These are phyloP conservation scores for Aspergillus pseudonomiae DNA, from an alignment of 2,329 filamentous ascomycete genomes.

Conservation along the genomic window DNA sequence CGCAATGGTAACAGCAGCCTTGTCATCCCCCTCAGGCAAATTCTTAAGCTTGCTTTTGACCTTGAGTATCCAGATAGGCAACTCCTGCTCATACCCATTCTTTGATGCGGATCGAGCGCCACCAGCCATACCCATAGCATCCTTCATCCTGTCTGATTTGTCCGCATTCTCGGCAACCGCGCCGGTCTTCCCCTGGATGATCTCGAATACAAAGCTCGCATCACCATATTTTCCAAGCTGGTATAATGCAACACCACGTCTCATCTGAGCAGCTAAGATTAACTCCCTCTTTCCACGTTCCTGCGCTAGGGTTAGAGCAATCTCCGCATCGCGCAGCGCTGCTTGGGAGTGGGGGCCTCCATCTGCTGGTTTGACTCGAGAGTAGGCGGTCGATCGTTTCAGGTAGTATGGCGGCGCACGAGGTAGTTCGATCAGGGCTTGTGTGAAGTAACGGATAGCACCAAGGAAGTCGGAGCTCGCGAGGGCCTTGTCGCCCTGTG, in stretches of 20 bases:
- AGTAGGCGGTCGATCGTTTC: constrained; percentile 77
- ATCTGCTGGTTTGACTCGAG: constrained; percentile 60
- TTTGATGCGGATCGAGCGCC: constrained; percentile 15
- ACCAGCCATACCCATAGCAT: constrained; percentile 31
- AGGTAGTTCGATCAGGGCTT: constrained; percentile 64
- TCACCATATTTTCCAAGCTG: constrained; percentile 73
- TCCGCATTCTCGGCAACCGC: constrained; percentile 44
- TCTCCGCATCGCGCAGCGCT: constrained; percentile 71
- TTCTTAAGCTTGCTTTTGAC: constrained; percentile 54
- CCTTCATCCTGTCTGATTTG: constrained; percentile 32
- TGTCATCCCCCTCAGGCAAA: constrained; percentile 54
- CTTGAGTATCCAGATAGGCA: constrained; percentile 64
- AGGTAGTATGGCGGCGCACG: constrained; percentile 78
- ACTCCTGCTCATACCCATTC: constrained; percentile 35
- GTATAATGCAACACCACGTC: constrained; percentile 74
- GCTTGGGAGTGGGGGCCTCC: constrained; percentile 41
- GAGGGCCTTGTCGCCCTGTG: constrained; percentile 64
- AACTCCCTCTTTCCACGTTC: constrained; percentile 73
- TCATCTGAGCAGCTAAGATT: constrained; percentile 79
- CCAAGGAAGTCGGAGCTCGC: constrained; percentile 64
- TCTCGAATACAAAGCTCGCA: constrained; percentile 69
- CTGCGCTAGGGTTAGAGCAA: constrained; percentile 63
- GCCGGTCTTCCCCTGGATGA: constrained; percentile 56
- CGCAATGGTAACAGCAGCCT: constrained; percentile 47
- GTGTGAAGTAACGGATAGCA: constrained; percentile 70